These are phyloP conservation scores for Aurantiochytrium sp. DNA, from an alignment of 108 stramenopile genomes.

Conservation along the genomic window DNA sequence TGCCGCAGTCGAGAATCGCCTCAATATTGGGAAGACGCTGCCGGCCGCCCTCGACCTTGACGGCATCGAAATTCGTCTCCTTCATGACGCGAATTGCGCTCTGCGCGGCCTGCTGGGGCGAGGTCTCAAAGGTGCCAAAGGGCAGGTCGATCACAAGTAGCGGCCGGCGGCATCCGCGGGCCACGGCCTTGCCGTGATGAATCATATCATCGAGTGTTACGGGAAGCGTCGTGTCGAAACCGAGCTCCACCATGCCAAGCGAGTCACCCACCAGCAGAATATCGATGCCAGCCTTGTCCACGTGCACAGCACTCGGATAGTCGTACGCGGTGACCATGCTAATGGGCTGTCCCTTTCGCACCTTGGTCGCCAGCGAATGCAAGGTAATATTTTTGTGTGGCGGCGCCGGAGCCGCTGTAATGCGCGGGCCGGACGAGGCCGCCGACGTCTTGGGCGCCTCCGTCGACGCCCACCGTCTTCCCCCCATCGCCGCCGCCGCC, in stretches of 20 bases:
- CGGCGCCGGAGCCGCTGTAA: not conserved
- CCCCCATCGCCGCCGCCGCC: not conserved
- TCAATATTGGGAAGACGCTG: slow-evolving; percentile 58
- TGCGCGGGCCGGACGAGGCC: not conserved
- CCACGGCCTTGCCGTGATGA: slow-evolving; percentile 85
- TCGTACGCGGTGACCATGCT: slow-evolving; percentile 79
- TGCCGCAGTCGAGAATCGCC: slow-evolving; percentile 81
- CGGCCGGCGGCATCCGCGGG: slow-evolving; percentile 41
- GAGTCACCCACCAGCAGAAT: slow-evolving; percentile 62
- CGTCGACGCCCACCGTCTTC: not conserved
- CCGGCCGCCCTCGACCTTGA: slow-evolving; percentile 77
- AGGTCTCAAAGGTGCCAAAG: slow-evolving; percentile 80
- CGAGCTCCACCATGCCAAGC: slow-evolving; percentile 38
- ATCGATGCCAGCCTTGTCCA: slow-evolving; percentile 89
- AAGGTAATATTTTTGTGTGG: not conserved
- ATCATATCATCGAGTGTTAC: slow-evolving; percentile 91
- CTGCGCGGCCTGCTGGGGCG: slow-evolving; percentile 9
- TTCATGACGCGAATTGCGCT: not conserved
- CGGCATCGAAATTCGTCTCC: slow-evolving; percentile 37
- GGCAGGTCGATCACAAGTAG: slow-evolving; percentile 96
- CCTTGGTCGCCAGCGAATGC: not conserved
- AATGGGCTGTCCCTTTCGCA: not conserved
- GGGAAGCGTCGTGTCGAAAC: not conserved
- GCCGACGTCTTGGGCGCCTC: not conserved
- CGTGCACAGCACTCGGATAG: slow-evolving; percentile 92